Conservation (phyloP, 106 monocot genomes). For the Allium cepa region DNA sequence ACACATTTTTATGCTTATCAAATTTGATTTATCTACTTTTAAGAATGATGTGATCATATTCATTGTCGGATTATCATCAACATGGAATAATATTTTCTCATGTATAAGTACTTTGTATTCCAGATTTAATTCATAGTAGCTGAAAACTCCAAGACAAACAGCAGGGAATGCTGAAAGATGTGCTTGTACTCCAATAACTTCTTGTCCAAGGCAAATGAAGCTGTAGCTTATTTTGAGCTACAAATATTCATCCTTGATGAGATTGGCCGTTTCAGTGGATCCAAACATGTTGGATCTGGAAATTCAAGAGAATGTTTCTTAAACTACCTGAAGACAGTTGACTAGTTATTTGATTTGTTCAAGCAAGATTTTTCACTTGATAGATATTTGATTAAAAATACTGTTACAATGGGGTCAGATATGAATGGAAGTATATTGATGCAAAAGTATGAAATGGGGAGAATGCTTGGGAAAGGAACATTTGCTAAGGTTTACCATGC, state of each 20-base stretch:
- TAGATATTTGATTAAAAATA: neutral
- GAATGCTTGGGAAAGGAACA: conserved; percentile 22
- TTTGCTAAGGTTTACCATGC: conserved; percentile 28
- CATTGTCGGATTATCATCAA: too few relatives aligned
- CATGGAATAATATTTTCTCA: too few relatives aligned
- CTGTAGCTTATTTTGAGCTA: conserved; percentile 10
- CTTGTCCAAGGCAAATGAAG: conserved; percentile 15
- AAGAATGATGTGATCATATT: too few relatives aligned
- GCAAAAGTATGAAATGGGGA: conserved; percentile 20
- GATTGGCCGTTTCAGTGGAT: conserved; percentile 1
- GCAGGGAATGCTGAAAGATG: conserved; percentile 47
- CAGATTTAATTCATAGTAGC: too few relatives aligned
- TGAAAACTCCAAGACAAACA: conserved; percentile 6
- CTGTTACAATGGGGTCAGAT: conserved; percentile 11
- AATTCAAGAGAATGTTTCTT: neutral
- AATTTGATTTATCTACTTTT: too few relatives aligned
- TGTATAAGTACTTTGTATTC: too few relatives aligned
- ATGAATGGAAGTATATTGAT: conserved; percentile 19
- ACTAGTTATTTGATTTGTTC: neutral
- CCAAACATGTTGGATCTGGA: neutral
- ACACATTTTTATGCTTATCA: too few relatives aligned
- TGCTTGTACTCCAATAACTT: conserved; percentile 20
- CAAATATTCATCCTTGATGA: conserved; percentile 15
- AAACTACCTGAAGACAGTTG: conserved; percentile 19
- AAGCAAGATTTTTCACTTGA: neutral